phyloP scores from a whole-genome alignment of 768 basidiomycete species.

The Pluteus cervinus region DNA sequence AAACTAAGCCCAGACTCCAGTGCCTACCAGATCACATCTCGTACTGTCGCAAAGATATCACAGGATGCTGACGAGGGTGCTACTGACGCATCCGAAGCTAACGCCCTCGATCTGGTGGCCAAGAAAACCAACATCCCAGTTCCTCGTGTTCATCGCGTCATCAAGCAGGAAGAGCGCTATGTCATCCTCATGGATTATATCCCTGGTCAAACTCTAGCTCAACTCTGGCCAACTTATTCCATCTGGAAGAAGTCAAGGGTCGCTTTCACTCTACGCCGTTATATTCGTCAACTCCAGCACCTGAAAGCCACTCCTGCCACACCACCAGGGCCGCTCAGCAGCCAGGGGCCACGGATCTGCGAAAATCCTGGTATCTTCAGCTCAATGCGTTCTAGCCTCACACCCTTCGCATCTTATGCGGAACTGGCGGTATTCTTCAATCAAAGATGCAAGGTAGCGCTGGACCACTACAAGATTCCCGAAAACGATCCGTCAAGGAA shows the following conservation, averaged over 20 bases:
- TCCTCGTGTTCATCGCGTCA: constrained; percentile 10
- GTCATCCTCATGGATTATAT: constrained; percentile 15
- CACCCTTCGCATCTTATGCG: constrained; percentile 12
- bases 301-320: constrained; percentile 4
- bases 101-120: too few species aligned
- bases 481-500: constrained; percentile 6
- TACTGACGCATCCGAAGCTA: too few species aligned
- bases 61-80: too few species aligned
- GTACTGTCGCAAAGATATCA: too few species aligned
- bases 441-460: constrained; percentile 3
- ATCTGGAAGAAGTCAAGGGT: constrained; percentile 11
- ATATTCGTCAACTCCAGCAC: constrained; percentile 14
- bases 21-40: too few species aligned
- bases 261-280: constrained; percentile 14
- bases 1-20: too few species aligned
- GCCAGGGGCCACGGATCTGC: constrained; percentile 7
- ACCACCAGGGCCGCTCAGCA: constrained; percentile 10
- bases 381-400: neutral
- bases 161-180: constrained; percentile 7
- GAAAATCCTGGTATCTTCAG: too few species aligned
- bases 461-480: neutral
- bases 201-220: constrained; percentile 9
- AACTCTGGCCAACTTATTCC: constrained; percentile 10
- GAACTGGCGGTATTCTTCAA: constrained; percentile 12
- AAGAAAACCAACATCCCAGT: constrained; percentile 17